These are phyloP conservation scores for Claviceps africana DNA, from an alignment of 2,329 filamentous ascomycete genomes.

Conservation along the genomic window DNA sequence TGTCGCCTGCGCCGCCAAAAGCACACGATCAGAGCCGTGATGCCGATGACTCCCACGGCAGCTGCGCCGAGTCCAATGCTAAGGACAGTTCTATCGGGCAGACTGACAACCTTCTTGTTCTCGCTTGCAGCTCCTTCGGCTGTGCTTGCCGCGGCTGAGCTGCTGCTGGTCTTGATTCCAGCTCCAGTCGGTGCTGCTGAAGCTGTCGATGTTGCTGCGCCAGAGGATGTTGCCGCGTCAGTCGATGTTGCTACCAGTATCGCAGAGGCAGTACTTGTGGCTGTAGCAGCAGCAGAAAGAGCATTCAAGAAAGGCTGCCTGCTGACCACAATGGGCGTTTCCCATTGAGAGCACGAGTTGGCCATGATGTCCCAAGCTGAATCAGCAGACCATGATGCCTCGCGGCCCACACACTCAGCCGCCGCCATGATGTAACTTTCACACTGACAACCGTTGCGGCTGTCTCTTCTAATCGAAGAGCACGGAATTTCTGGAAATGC, in stretches of 20 bases:
- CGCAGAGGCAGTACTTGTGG: conserved; percentile 1
- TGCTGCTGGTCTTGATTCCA: no score
- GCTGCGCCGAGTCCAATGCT: conserved; percentile 27
- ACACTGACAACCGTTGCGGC: conserved; percentile 37
- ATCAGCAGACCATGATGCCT: conserved; percentile 21
- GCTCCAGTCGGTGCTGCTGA: background rate
- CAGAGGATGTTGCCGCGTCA: background rate
- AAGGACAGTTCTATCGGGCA: conserved; percentile 24
- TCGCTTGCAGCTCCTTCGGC: background rate
- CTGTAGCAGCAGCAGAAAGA: background rate
- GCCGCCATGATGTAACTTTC: conserved; percentile 33
- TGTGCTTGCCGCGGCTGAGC: background rate
- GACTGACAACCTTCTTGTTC: conserved; percentile 5
- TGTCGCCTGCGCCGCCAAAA: conserved; percentile 15
- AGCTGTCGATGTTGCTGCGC: conserved; percentile 2
- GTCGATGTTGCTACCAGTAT: conserved; percentile 3
- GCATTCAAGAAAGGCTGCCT: conserved; percentile 26
- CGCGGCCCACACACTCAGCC: conserved; percentile 30
- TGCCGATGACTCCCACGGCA: conserved; percentile 14
- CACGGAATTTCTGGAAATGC: conserved; percentile 28
- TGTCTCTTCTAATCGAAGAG: conserved; percentile 21
- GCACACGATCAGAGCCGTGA: conserved; percentile 13
- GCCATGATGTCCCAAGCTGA: conserved; percentile 30
- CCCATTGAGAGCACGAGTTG: conserved; percentile 28
- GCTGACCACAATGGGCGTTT: conserved; percentile 28